These are phyloP conservation scores for Lachnellula suecica DNA, from an alignment of 2,329 filamentous ascomycete species.

Conservation along the genomic window DNA sequence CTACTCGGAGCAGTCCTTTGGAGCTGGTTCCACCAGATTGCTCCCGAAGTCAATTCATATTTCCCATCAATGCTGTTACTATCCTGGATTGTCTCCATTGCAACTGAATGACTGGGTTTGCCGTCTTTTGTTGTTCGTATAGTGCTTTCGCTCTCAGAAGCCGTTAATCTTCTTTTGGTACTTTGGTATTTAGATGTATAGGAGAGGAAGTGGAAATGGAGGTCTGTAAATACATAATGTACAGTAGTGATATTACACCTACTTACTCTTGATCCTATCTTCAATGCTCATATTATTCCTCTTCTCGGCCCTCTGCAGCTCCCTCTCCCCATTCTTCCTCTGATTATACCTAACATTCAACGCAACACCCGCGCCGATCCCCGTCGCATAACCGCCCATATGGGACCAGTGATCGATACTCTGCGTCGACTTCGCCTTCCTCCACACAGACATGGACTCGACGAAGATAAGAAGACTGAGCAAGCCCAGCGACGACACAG, in stretches of 20 bases:
- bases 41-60: no score
- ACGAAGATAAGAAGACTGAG: conserved; percentile 52
- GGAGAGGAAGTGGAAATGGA: no score
- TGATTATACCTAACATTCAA: conserved; percentile 20
- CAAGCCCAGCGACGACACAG: conserved; percentile 54
- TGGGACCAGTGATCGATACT: conserved; percentile 39
- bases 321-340: conserved; percentile 24
- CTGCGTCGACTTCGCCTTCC: background rate
- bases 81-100: no score
- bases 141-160: background rate
- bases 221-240: background rate
- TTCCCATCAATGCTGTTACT: no score
- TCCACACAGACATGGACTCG: conserved; percentile 36
- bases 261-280: conserved; percentile 22
- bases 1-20: no score
- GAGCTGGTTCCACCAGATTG: no score
- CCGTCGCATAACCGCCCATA: conserved; percentile 35
- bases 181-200: background rate
- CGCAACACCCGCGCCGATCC: conserved; percentile 30
- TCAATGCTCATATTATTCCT: conserved; percentile 18
- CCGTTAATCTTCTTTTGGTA: background rate
- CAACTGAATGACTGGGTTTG: background rate
- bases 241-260: background rate
- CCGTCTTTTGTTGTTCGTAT: background rate
- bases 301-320: no score